Percentiles rank a stretch among this genome's conserved stretches.
These are phyloP conservation scores for Acanthamoeba royreba DNA, from an alignment of 208 protist species.

Conservation along the genomic window DNA sequence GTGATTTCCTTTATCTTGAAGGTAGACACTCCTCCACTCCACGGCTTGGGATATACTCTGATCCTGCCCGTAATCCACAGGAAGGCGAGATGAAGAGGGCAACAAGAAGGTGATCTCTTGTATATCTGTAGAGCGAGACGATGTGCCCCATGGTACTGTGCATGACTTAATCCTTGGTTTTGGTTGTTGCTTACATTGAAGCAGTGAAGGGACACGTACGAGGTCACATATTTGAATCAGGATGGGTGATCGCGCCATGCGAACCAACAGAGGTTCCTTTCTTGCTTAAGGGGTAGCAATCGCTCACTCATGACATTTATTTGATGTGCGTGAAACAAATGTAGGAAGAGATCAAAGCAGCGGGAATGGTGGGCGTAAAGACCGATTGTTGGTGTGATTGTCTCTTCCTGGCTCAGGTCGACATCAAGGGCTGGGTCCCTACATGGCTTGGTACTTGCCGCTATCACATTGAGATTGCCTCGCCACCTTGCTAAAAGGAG, in stretches of 20 bases:
- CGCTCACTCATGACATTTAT: not conserved
- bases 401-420: slow-evolving; percentile 36
- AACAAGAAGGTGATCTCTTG: not conserved
- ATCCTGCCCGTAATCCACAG: too few relatives aligned
- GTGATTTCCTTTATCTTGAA: slow-evolving; percentile 22
- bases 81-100: not conserved
- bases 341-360: slow-evolving; percentile 6
- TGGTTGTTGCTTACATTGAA: not conserved
- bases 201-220: slow-evolving; percentile 11
- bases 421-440: slow-evolving; percentile 19
- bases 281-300: not conserved
- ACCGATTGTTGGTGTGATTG: not conserved
- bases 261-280: not conserved
- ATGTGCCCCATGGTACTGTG: not conserved
- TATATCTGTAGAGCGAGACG: not conserved
- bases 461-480: not conserved
- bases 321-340: not conserved
- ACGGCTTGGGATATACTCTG: not conserved
- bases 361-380: not conserved
- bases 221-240: slow-evolving; percentile 6
- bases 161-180: not conserved
- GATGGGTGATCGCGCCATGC: slow-evolving; percentile 14
- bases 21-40: too few relatives aligned
- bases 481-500: not conserved
- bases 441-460: slow-evolving; percentile 2